A percentile compares a stretch with the other conserved stretches of the same genome.
phyloP scores from a whole-genome alignment of 805 yeast species.

The Kurtzmaniella cleridarum region DNA sequence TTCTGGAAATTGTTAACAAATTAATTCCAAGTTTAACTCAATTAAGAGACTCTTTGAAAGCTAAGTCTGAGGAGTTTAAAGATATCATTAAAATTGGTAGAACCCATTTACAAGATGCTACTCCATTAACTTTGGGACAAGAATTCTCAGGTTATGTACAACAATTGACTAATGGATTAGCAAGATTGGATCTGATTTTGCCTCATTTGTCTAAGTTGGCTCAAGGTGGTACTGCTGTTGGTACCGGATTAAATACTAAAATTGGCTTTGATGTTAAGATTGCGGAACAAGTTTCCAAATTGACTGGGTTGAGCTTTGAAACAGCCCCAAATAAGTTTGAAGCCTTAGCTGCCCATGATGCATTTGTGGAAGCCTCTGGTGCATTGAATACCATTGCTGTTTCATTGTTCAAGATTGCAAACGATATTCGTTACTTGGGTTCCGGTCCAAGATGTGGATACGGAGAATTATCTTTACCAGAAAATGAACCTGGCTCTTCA shows the following conservation, averaged over 20 bases:
- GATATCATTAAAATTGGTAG: slow-evolving; percentile 97
- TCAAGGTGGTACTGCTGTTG: slow-evolving; percentile 99
- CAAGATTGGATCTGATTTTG: slow-evolving; percentile 71
- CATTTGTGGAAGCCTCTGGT: slow-evolving; percentile 95
- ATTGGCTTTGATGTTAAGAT: slow-evolving; percentile 83
- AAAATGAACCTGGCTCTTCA: slow-evolving; percentile 98
- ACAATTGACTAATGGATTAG: slow-evolving; percentile 87
- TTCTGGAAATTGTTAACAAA: slow-evolving; percentile 69
- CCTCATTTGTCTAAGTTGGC: slow-evolving; percentile 80
- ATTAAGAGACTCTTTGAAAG: slow-evolving; percentile 72
- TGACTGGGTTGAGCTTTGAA: slow-evolving; percentile 83
- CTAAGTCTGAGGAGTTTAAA: slow-evolving; percentile 76
- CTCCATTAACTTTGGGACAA: slow-evolving; percentile 96
- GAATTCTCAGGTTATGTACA: slow-evolving; percentile 96
- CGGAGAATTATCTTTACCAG: slow-evolving; percentile 92
- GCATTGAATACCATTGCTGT: slow-evolving; percentile 93
- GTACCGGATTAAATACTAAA: slow-evolving; percentile 94
- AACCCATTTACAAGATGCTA: slow-evolving; percentile 98
- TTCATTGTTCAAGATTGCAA: slow-evolving; percentile 92
- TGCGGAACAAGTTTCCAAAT: slow-evolving; percentile 78
- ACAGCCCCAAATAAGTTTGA: slow-evolving; percentile 99
- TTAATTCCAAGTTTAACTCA: slow-evolving; percentile 76
- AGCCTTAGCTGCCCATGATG: slow-evolving; percentile 98
- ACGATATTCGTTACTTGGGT: slow-evolving; percentile 96
- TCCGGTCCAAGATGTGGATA: slow-evolving; percentile 99